Conservation (phyloP, 73 alveolate species). For the Uronychia setigera region DNA sequence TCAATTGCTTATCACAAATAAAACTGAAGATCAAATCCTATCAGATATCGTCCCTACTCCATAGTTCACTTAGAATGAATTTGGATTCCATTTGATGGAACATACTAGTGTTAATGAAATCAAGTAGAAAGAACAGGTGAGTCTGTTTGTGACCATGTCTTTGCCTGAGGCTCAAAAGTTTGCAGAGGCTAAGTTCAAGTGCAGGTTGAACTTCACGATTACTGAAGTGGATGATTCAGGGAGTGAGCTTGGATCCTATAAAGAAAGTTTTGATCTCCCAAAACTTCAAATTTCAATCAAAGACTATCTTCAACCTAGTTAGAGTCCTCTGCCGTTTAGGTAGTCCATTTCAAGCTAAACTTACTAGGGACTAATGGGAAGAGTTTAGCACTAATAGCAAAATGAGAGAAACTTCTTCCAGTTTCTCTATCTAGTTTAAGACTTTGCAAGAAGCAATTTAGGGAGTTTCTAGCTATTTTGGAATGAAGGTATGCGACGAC, state of each 20-base stretch:
- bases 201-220: constrained; percentile 26
- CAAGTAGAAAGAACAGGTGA: background rate
- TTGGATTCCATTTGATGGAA: background rate
- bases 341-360: background rate
- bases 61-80: background rate
- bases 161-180: background rate
- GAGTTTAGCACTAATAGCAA: background rate
- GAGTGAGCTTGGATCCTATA: constrained; percentile 66
- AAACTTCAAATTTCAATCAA: constrained; percentile 15
- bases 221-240: constrained; percentile 58
- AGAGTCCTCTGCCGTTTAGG: background rate
- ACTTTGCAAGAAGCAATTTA: constrained; percentile 21
- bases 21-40: constrained; percentile 54
- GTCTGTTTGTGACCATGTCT: constrained; percentile 17
- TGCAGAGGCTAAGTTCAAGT: constrained; percentile 3
- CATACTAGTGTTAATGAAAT: constrained; percentile 10
- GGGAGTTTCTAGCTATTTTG: constrained; percentile 23
- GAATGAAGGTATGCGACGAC: constrained; percentile 22
- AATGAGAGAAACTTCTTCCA: background rate
- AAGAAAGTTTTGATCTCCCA: constrained; percentile 49
- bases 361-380: background rate
- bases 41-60: constrained; percentile 16
- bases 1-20: constrained; percentile 36
- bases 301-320: constrained; percentile 30
- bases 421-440: constrained; percentile 18